phyloP scores from a whole-genome alignment of 179 eudicot species.

The Sideroxylon spinosum region DNA sequence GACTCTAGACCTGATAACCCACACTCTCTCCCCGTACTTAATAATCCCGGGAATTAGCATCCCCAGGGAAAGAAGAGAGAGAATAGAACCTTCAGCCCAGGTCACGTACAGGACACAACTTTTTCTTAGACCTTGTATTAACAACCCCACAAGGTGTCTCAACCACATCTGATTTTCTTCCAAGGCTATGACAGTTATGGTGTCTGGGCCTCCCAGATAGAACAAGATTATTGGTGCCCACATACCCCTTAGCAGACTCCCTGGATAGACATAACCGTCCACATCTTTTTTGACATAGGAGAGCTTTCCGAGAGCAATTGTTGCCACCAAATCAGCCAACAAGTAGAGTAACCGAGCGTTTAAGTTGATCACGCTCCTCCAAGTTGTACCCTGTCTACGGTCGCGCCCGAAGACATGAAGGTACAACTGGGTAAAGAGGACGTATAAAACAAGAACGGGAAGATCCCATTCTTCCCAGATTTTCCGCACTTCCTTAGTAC shows the following conservation, averaged over 20 bases:
- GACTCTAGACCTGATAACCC: slow-evolving; percentile 13
- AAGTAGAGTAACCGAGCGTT: slow-evolving; percentile 1
- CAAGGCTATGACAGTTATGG: not conserved
- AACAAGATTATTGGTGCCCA: slow-evolving; percentile 1
- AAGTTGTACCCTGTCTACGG: not conserved
- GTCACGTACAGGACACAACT: not conserved
- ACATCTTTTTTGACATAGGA: not conserved
- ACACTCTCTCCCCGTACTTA: slow-evolving; percentile 15
- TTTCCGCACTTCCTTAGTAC: not conserved
- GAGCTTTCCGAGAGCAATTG: slow-evolving; percentile 19
- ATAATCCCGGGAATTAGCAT: slow-evolving; percentile 1
- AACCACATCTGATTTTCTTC: slow-evolving; percentile 12
- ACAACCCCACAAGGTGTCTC: slow-evolving; percentile 5
- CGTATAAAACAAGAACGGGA: not conserved
- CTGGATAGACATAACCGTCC: not conserved
- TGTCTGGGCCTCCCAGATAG: slow-evolving; percentile 15
- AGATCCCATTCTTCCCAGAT: slow-evolving; percentile 11
- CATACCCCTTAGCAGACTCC: not conserved
- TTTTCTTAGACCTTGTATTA: slow-evolving; percentile 7
- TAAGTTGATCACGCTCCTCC: not conserved
- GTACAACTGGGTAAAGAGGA: slow-evolving; percentile 8
- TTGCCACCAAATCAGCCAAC: slow-evolving; percentile 11
- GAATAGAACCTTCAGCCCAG: not conserved
- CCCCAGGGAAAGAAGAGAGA: not conserved
- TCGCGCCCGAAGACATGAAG: not conserved